Conservation (phyloP, 2,329 filamentous ascomycete genomes). For the Chaetomium strumarium region DNA sequence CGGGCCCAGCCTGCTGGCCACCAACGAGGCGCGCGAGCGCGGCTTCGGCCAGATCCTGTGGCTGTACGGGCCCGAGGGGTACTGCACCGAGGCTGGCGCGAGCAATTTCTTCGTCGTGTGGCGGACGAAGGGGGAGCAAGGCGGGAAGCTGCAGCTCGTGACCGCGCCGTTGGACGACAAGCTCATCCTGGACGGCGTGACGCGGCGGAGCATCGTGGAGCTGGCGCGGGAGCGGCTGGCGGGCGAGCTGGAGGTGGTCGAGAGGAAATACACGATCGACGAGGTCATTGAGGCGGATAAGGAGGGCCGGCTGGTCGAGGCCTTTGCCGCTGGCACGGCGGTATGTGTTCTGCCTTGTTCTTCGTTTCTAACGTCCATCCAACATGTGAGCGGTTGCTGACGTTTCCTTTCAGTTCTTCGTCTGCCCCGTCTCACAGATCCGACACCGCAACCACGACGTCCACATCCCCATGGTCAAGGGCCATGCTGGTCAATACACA, state of each 20-base stretch:
- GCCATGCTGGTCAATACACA: constrained; percentile 51
- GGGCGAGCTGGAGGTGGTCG: constrained; percentile 62
- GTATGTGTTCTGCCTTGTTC: constrained; percentile 40
- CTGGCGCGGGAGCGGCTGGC: constrained; percentile 59
- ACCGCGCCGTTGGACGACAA: constrained; percentile 79
- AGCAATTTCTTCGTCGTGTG: constrained; percentile 89
- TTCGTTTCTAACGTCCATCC: background rate
- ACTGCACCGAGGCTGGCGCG: constrained; percentile 85
- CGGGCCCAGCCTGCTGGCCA: constrained; percentile 74
- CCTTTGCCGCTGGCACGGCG: constrained; percentile 83
- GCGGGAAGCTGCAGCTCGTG: constrained; percentile 58
- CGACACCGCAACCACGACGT: constrained; percentile 62
- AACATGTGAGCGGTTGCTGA: background rate
- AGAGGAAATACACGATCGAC: constrained; percentile 74
- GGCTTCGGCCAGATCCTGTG: constrained; percentile 92
- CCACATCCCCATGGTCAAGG: constrained; percentile 53
- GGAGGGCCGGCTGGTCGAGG: constrained; percentile 74
- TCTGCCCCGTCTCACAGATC: constrained; percentile 62
- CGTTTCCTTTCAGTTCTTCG: constrained; percentile 53
- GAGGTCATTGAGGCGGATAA: constrained; percentile 66
- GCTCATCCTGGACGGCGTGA: constrained; percentile 83
- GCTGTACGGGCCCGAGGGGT: constrained; percentile 72
- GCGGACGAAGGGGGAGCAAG: constrained; percentile 52
- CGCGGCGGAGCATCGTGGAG: constrained; percentile 72
- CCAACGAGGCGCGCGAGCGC: constrained; percentile 62